Conservation (phyloP, 208 protist species). For the Leishmania gerbilli region DNA sequence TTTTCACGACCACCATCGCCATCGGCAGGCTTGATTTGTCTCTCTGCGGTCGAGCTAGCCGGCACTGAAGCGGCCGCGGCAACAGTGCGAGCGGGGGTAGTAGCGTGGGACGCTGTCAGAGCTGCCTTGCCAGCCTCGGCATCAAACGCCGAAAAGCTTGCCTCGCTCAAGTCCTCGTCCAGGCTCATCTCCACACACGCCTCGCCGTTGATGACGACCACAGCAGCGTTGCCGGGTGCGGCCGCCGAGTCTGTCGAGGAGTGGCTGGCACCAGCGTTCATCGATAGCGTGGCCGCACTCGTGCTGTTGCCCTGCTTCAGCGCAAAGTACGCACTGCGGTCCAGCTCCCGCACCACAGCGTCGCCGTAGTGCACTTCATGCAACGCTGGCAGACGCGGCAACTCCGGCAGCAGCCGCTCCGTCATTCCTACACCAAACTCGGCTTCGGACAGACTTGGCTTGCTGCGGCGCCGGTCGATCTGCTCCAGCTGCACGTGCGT, state of each 20-base stretch:
- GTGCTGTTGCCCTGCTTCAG: neutral
- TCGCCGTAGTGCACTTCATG: slow-evolving; percentile 89
- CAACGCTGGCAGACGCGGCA: slow-evolving; percentile 69
- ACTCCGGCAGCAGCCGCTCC: slow-evolving; percentile 75
- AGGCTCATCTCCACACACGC: slow-evolving; percentile 22
- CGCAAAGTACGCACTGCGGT: slow-evolving; percentile 55
- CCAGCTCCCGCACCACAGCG: slow-evolving; percentile 73
- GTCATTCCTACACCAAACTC: slow-evolving; percentile 83
- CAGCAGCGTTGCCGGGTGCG: neutral
- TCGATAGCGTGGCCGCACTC: neutral
- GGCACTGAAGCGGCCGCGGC: neutral
- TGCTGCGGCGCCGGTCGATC: slow-evolving; percentile 81
- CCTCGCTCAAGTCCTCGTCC: slow-evolving; percentile 19
- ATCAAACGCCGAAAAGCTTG: slow-evolving; percentile 24
- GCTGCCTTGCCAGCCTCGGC: slow-evolving; percentile 8
- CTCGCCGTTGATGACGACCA: slow-evolving; percentile 16
- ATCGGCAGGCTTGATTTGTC: neutral
- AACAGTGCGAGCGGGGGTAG: neutral
- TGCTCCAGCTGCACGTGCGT: slow-evolving; percentile 30
- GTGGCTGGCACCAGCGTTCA: neutral
- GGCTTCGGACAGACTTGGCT: slow-evolving; percentile 54
- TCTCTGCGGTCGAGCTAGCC: neutral
- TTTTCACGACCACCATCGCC: neutral
- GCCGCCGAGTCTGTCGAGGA: neutral
- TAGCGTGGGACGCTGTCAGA: neutral